A percentile compares a stretch with the other conserved stretches of the same genome.
phyloP scores from a whole-genome alignment of 2,329 filamentous ascomycete genomes.

The Seiridium unicorne region DNA sequence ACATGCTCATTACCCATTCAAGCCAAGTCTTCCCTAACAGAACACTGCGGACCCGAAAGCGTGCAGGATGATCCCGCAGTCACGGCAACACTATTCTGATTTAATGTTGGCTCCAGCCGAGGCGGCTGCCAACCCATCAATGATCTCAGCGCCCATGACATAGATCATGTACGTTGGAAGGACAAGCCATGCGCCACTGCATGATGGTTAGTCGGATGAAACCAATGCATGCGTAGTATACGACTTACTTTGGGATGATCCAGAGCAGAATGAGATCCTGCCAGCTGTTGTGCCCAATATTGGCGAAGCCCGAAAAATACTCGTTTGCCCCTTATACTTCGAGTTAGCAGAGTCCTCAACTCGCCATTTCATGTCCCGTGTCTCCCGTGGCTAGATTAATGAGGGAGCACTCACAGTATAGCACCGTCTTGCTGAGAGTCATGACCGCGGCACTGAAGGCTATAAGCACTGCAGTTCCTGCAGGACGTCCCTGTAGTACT shows the following conservation, averaged over 20 bases:
- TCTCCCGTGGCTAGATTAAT: neutral
- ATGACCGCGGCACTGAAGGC: conserved; percentile 55
- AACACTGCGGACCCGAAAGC: neutral
- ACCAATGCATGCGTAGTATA: neutral
- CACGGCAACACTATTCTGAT: conserved; percentile 31
- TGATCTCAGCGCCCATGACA: conserved; percentile 45
- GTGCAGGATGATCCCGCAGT: neutral
- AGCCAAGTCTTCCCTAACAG: neutral
- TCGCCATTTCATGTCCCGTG: neutral
- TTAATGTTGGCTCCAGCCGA: conserved; percentile 33
- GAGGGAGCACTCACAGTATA: conserved; percentile 50
- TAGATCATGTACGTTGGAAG: conserved; percentile 51
- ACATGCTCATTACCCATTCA: neutral
- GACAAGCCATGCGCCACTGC: conserved; percentile 55
- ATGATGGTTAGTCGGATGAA: neutral
- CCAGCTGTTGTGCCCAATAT: conserved; percentile 54
- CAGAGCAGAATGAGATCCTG: conserved; percentile 48
- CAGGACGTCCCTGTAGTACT: conserved; percentile 39
- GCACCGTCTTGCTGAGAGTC: conserved; percentile 61
- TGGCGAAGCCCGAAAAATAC: conserved; percentile 53
- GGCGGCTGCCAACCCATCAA: conserved; percentile 41
- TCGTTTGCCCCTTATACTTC: conserved; percentile 50
- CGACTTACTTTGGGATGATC: conserved; percentile 58
- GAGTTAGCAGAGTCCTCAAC: neutral
- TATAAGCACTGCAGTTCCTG: conserved; percentile 43